phyloP scores from a whole-genome alignment of 1,284 basidiomycete species.

The Pseudozyma flocculosa region DNA sequence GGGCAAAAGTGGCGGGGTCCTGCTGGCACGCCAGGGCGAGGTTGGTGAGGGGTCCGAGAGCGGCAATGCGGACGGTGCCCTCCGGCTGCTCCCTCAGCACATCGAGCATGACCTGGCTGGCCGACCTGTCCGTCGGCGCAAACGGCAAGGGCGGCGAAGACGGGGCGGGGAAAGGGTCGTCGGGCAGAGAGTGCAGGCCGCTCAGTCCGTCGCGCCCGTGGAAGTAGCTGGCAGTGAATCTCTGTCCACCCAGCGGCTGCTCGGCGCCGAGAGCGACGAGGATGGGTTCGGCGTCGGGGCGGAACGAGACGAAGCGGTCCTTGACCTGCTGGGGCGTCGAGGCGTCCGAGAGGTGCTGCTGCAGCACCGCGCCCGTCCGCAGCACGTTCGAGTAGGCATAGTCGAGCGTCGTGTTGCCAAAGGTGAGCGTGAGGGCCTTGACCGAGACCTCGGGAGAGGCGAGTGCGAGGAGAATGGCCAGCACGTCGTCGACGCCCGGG shows the following conservation, averaged over 20 bases:
- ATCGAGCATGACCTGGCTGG: slow-evolving; percentile 69
- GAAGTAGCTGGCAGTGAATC: slow-evolving; percentile 79
- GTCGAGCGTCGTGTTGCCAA: slow-evolving; percentile 60
- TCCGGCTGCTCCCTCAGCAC: slow-evolving; percentile 67
- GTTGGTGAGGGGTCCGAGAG: slow-evolving; percentile 84
- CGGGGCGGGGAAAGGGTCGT: slow-evolving; percentile 44
- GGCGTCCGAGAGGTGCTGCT: slow-evolving; percentile 68
- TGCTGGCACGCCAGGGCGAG: slow-evolving; percentile 70
- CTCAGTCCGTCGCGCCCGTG: slow-evolving; percentile 55
- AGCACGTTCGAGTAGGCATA: slow-evolving; percentile 63
- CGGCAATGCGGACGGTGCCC: slow-evolving; percentile 76
- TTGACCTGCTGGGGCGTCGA: slow-evolving; percentile 48
- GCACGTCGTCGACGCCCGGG: slow-evolving; percentile 80
- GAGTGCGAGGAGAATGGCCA: slow-evolving; percentile 65
- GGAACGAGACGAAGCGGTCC: slow-evolving; percentile 55
- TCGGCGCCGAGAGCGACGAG: slow-evolving; percentile 33
- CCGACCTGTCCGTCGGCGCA: slow-evolving; percentile 63
- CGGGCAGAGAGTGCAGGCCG: slow-evolving; percentile 38
- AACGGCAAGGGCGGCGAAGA: slow-evolving; percentile 17
- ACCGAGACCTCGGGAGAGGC: slow-evolving; percentile 45
- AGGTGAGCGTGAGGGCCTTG: slow-evolving; percentile 69
- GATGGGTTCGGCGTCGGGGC: slow-evolving; percentile 17
- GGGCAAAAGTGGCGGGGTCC: slow-evolving; percentile 65
- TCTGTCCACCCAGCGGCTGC: slow-evolving; percentile 71
- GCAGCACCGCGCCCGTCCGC: slow-evolving; percentile 67